Evolutionary conservation across 2,329 filamentous ascomycete species (phyloP), one percentile per base, ranked within the genome.

Genomic region (Shiraia bambusicola): DNA sequence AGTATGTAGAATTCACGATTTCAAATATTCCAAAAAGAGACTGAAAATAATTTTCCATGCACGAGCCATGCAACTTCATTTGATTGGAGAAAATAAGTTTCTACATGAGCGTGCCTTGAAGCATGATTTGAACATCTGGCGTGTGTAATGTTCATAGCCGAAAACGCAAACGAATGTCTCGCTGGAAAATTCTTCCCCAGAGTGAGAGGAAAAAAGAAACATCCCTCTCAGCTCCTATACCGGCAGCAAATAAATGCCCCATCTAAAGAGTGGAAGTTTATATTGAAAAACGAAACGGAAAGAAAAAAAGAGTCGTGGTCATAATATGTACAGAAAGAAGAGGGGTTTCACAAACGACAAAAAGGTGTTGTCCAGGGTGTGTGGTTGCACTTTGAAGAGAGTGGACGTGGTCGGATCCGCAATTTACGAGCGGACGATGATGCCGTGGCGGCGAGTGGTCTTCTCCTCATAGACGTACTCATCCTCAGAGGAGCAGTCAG

Each of bases 401-500:
- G 29, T 9, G 28, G 15, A 22, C 22, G 29, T 34, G 34, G 17
- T 22, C 12, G 14, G 32, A 24, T 17, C 3, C 14, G 17, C 13
- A n/a, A 41, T 38, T 49, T 63, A 69, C 26, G 55, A 40, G 47
- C 67, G 65, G 54, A 76, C 69, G 56, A 75, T 62, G 35, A 76
- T 65, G 48, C 72, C 73, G 46, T 76, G 70, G 48, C 73, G 65
- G 48, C 73, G 66, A 42, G 72, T 75, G 29, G 67, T 66, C 70
- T 73, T 73, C 56, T 71, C 67, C 56, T 76, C 69, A 71, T 84
- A 81, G 46, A 57, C 50, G 52, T 59, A 57, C 60, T 83, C 81
- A 50, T 85, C 83, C 57, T 84, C 84, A 58, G 79, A 86, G 56
- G 83, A 89, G 77, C 84, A 88, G 41, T 81, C 80, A 50, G 77